These are phyloP conservation scores for Aegilops sharonensis DNA, from an alignment of 176 grass and related monocot species.

Conservation along the genomic window DNA sequence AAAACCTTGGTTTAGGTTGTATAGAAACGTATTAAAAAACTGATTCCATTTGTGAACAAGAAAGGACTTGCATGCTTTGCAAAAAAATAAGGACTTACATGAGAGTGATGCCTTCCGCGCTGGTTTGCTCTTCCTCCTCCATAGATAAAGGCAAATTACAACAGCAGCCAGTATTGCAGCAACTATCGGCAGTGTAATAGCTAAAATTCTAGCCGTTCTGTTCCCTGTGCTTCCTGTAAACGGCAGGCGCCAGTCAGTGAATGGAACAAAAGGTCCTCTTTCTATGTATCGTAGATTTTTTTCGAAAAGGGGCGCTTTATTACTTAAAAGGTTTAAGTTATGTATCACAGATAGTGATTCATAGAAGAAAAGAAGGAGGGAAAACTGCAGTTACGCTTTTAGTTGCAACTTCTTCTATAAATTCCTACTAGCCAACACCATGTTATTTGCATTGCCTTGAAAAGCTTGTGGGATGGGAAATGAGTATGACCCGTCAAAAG, in stretches of 20 bases:
- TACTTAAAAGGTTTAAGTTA: too few species aligned
- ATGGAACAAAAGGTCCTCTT: too few species aligned
- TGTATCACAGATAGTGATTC: too few species aligned
- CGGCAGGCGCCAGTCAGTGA: background rate
- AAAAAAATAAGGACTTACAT: constrained; percentile 12
- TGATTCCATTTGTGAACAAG: background rate
- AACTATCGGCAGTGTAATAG: constrained; percentile 35
- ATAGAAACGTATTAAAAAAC: background rate
- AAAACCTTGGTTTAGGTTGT: background rate
- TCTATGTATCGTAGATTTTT: too few species aligned
- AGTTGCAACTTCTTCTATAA: too few species aligned
- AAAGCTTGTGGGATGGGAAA: background rate
- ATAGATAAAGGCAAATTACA: constrained; percentile 21
- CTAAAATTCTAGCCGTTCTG: background rate
- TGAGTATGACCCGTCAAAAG: background rate
- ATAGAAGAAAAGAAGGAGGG: too few species aligned
- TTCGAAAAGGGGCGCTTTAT: too few species aligned
- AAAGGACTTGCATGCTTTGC: background rate
- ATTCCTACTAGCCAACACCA: too few species aligned
- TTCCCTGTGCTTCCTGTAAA: constrained; percentile 24
- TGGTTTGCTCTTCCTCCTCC: constrained; percentile 28
- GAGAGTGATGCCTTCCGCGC: background rate
- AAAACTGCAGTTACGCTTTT: too few species aligned
- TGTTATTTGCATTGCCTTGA: background rate
- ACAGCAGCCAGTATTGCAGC: constrained; percentile 3